These are phyloP conservation scores for Sugiyamaella castrensis DNA, from an alignment of 1,139 yeast genomes.

Conservation along the genomic window DNA sequence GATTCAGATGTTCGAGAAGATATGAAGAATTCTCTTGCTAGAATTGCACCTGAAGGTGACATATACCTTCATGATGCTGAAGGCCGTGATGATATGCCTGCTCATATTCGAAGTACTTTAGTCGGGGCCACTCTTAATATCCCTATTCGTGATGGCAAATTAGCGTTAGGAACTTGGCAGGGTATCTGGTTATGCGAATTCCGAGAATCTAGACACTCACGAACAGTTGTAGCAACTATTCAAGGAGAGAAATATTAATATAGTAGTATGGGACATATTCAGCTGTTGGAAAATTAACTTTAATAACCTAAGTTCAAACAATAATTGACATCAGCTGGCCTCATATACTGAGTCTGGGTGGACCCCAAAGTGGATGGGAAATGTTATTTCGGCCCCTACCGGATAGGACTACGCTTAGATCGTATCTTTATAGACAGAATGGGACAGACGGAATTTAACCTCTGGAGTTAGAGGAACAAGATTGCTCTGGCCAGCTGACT, in stretches of 20 bases:
- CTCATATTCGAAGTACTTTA: slow-evolving; percentile 65
- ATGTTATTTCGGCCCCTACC: too few species aligned
- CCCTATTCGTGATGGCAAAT: slow-evolving; percentile 64
- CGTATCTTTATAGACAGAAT: too few species aligned
- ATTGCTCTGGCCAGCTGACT: too few species aligned
- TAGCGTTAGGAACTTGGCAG: slow-evolving; percentile 82
- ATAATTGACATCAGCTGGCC: too few species aligned
- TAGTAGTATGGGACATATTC: too few species aligned
- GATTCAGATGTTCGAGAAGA: slow-evolving; percentile 75
- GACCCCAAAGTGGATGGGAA: too few species aligned
- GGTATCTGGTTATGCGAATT: slow-evolving; percentile 76
- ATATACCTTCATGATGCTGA: slow-evolving; percentile 64
- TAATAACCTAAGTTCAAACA: too few species aligned
- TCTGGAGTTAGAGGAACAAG: too few species aligned
- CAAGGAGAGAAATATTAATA: slow-evolving; percentile 48
- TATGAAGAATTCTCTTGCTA: slow-evolving; percentile 59
- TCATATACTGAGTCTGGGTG: too few species aligned
- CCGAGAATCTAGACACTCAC: slow-evolving; percentile 57
- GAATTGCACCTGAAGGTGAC: slow-evolving; percentile 69
- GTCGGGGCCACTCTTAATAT: slow-evolving; percentile 64
- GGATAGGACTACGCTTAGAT: too few species aligned
- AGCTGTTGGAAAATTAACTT: too few species aligned
- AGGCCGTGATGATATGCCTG: slow-evolving; percentile 81
- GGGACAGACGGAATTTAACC: too few species aligned
- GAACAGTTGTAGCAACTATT: slow-evolving; percentile 69